These are phyloP conservation scores for Penicillium sclerotiorum DNA, from an alignment of 2,329 filamentous ascomycete genomes.

Conservation along the genomic window DNA sequence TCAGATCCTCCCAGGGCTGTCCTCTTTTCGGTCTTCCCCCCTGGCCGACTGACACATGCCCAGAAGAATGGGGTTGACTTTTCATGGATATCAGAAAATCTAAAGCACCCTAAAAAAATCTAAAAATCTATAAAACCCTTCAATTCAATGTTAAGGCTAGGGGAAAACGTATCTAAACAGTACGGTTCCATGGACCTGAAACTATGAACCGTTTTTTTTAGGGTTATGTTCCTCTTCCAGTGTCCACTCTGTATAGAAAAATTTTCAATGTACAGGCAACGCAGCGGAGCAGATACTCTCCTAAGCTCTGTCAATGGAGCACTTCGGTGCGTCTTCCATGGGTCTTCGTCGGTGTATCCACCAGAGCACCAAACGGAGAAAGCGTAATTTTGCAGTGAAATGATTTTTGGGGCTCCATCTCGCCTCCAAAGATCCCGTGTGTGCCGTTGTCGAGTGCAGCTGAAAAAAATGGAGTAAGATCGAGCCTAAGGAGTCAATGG, in stretches of 20 bases:
- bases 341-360: constrained; percentile 23
- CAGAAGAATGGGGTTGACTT: constrained; percentile 5
- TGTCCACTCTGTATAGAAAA: constrained; percentile 4
- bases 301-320: constrained; percentile 4
- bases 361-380: no score
- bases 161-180: not conserved
- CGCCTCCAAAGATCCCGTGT: constrained; percentile 24
- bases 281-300: constrained; percentile 10
- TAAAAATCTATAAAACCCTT: not conserved
- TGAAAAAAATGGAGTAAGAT: constrained; percentile 33
- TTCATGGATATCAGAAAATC: not conserved
- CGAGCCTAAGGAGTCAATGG: constrained; percentile 30
- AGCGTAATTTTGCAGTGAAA: no score
- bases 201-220: constrained; percentile 4
- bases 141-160: not conserved
- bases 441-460: constrained; percentile 19
- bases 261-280: constrained; percentile 8
- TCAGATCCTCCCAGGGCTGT: no score
- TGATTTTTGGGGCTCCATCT: constrained; percentile 8
- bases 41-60: not conserved
- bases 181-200: constrained; percentile 3
- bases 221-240: not conserved
- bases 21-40: not conserved
- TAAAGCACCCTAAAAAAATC: not conserved
- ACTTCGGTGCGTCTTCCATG: constrained; percentile 24